Evolutionary conservation across 495 filamentous ascomycete species (phyloP).

Genomic region (Aspergillus baeticus): DNA sequence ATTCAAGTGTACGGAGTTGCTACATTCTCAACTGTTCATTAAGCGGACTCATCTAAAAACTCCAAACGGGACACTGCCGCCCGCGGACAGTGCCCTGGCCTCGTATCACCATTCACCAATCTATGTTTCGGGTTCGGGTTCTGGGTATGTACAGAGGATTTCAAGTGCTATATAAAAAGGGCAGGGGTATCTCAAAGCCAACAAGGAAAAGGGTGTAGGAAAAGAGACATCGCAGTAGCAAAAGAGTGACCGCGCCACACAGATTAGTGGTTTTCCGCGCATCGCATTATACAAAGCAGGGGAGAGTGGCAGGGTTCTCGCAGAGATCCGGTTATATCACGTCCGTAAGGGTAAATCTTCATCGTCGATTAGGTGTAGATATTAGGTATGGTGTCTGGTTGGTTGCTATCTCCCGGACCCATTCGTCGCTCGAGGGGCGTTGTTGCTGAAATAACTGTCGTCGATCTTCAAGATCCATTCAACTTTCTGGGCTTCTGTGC

Average conservation of each 20-base stretch:
- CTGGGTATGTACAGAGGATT: conserved; percentile 40
- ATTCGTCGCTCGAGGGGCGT: conserved; percentile 30
- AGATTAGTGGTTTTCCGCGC: background rate
- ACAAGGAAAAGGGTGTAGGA: conserved; percentile 16
- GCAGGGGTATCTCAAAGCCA: conserved; percentile 38
- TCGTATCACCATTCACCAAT: conserved; percentile 14
- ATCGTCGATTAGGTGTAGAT: conserved; percentile 12
- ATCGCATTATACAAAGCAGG: background rate
- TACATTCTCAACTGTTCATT: background rate
- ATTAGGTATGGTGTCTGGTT: background rate
- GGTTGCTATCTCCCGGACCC: conserved; percentile 13
- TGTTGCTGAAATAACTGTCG: conserved; percentile 53
- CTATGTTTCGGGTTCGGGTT: conserved; percentile 32
- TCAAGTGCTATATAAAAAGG: conserved; percentile 32
- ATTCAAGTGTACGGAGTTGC: too few species aligned
- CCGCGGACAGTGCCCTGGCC: conserved; percentile 12
- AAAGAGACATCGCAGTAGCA: conserved; percentile 6
- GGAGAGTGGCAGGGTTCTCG: background rate
- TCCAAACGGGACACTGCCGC: conserved; percentile 14
- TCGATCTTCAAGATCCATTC: conserved; percentile 91
- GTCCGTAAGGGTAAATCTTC: conserved; percentile 2
- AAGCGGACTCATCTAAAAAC: background rate
- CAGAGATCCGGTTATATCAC: conserved; percentile 4
- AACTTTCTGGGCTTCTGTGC: conserved; percentile 82
- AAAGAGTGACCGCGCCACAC: conserved; percentile 12